These are phyloP conservation scores for Graphiopsis chlorocephala DNA, from an alignment of 2,329 filamentous ascomycete species.

Conservation along the genomic window DNA sequence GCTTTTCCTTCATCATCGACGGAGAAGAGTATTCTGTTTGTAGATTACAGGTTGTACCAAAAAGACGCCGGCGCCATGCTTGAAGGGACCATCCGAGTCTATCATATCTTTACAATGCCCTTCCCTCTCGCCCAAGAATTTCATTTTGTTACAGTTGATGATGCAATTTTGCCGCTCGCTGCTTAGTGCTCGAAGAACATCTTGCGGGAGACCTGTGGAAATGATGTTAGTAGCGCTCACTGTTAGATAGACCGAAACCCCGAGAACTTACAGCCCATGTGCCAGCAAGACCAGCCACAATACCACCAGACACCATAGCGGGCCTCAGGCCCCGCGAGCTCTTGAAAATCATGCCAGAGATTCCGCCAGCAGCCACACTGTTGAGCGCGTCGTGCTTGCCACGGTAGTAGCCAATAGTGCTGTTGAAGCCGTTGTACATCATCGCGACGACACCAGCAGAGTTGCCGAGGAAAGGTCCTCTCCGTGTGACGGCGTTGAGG, in stretches of 20 bases:
- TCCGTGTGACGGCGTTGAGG: constrained; percentile 86
- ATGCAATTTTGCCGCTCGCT: constrained; percentile 4
- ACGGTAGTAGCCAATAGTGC: constrained; percentile 71
- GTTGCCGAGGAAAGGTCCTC: constrained; percentile 94
- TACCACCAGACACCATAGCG: constrained; percentile 90
- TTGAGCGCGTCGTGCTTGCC: constrained; percentile 90
- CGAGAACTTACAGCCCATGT: constrained; percentile 76
- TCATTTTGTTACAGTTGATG: neutral
- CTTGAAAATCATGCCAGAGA: constrained; percentile 96
- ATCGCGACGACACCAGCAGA: constrained; percentile 93
- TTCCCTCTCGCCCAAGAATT: neutral
- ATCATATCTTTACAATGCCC: constrained; percentile 16
- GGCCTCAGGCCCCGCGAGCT: constrained; percentile 85
- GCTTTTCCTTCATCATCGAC: constrained; percentile 6
- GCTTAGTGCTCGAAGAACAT: constrained; percentile 14
- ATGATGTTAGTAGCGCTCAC: neutral
- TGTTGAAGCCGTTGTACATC: constrained; percentile 92
- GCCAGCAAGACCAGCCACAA: constrained; percentile 82
- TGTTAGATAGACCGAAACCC: neutral
- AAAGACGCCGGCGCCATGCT: constrained; percentile 17
- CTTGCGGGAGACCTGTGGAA: constrained; percentile 12
- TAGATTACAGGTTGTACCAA: constrained; percentile 15
- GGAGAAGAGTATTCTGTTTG: constrained; percentile 16
- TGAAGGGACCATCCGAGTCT: constrained; percentile 15
- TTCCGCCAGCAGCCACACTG: constrained; percentile 75